A percentile compares a stretch with the other conserved stretches of the same genome.
Evolutionary conservation across 2,329 filamentous ascomycete species (phyloP).

Genomic region (Paracoccidioides brasiliensis): DNA sequence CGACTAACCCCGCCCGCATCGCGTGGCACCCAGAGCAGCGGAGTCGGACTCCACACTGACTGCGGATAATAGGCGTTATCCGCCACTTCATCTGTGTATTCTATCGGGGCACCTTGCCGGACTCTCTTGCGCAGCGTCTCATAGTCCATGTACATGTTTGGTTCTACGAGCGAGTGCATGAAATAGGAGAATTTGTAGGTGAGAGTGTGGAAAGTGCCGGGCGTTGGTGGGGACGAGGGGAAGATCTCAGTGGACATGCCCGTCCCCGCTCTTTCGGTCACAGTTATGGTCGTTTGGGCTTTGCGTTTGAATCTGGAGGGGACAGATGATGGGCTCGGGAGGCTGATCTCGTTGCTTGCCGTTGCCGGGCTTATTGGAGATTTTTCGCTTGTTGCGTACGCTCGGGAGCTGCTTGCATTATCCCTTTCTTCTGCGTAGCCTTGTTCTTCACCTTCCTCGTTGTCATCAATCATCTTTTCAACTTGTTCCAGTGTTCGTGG

Average conservation of each 20-base stretch:
- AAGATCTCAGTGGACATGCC: neutral
- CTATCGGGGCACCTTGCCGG: slow-evolving; percentile 42
- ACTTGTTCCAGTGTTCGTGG: slow-evolving; percentile 53
- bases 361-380: neutral
- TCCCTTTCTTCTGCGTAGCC: neutral
- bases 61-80: slow-evolving; percentile 62
- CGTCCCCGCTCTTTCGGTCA: neutral
- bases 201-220: slow-evolving; percentile 5
- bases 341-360: neutral
- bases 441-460: slow-evolving; percentile 13
- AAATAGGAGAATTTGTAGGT: slow-evolving; percentile 12
- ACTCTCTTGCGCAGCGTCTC: slow-evolving; percentile 56
- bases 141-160: slow-evolving; percentile 65
- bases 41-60: slow-evolving; percentile 47
- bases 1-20: slow-evolving; percentile 61
- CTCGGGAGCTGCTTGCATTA: neutral
- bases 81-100: slow-evolving; percentile 50
- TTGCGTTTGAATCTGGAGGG: neutral
- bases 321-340: neutral
- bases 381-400: neutral
- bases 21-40: slow-evolving; percentile 67
- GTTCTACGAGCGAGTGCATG: slow-evolving; percentile 48
- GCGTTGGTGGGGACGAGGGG: neutral
- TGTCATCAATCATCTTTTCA: slow-evolving; percentile 24
- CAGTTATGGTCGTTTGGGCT: neutral